A percentile compares a stretch with the other conserved stretches of the same genome.
These are phyloP conservation scores for Fusarium euwallaceae DNA, from an alignment of 2,329 filamentous ascomycete species.

Conservation along the genomic window DNA sequence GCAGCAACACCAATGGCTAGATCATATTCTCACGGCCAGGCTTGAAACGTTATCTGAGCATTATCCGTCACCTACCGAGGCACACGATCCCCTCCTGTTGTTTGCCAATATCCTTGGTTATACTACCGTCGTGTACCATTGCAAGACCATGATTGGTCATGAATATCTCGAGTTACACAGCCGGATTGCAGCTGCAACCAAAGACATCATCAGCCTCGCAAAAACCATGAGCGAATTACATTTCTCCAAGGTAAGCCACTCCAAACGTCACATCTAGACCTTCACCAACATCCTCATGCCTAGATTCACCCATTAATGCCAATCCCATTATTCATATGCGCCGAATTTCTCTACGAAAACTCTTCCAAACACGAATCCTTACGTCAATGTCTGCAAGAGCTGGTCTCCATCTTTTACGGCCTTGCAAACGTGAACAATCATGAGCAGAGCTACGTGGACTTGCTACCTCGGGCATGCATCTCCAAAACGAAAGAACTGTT, in stretches of 20 bases:
- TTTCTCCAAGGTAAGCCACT: neutral
- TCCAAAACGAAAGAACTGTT: neutral
- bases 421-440: neutral
- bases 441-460: neutral
- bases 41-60: neutral
- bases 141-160: neutral
- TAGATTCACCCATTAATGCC: neutral
- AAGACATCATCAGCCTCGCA: neutral
- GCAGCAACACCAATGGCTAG: neutral
- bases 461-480: neutral
- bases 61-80: neutral
- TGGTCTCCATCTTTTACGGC: neutral
- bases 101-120: neutral
- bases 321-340: neutral
- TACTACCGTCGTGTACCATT: neutral
- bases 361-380: neutral
- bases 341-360: neutral
- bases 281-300: neutral
- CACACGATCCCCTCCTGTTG: neutral
- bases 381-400: neutral
- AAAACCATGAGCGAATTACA: neutral
- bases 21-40: neutral
- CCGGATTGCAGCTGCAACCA: neutral
- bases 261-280: neutral
- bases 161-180: neutral